Base-by-base conservation (phyloP, 1,284 basidiomycete species). In the Sporisorium sorghi region DNA sequence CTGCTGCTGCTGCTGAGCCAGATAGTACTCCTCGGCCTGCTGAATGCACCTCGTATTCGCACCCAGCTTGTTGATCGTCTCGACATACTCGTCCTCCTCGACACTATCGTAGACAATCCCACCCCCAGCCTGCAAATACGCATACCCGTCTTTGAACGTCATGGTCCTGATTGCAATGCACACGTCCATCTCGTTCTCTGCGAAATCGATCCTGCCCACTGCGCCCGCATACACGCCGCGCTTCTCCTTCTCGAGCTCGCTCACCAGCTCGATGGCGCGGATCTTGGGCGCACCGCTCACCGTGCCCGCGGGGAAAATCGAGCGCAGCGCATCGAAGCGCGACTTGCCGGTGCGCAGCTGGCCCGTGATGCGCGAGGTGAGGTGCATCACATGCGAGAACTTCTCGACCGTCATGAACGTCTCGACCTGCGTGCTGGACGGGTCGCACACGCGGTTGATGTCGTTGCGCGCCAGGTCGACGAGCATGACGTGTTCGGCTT, bases 281-380 rank as follows among this genome's bases (percentile, higher is more conserved):
- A 99, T 94, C 86, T 99, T 99, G 1, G 97, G 97, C 30, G 97
- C 97, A 15, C 97, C 97, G 0, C 94, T 97, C n/a, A 99, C 96
- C 2, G 97, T 99, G 0, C 97, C 97, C 6, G 97, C 96, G 0
- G 97, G 97, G 87, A 99, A 99, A 79, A 99, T 99, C 46, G 95
- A 98, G 23, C 97, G 90, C 88, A 99, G 97, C 0, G 97, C 97
- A 85, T 99, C 97, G 83, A 98, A 99, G 76, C 94, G 90, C 35
- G 90, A 92, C 85, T 93, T 88, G 40, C 90, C 94, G 43, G 91
- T 89, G 37, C 97, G 89, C 58, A 99, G 86, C 30, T 88, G 86
- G 2, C 97, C 97, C 52, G 94, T 94, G 32, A 99, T 92, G 87
- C 96, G 93, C 40, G 93, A 95, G 1, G 97, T 99, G 75, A 99